A percentile compares a stretch with the other conserved stretches of the same genome.
These are phyloP conservation scores for Globisporangium cederbergense DNA, from an alignment of 352 stramenopile genomes.

Conservation along the genomic window DNA sequence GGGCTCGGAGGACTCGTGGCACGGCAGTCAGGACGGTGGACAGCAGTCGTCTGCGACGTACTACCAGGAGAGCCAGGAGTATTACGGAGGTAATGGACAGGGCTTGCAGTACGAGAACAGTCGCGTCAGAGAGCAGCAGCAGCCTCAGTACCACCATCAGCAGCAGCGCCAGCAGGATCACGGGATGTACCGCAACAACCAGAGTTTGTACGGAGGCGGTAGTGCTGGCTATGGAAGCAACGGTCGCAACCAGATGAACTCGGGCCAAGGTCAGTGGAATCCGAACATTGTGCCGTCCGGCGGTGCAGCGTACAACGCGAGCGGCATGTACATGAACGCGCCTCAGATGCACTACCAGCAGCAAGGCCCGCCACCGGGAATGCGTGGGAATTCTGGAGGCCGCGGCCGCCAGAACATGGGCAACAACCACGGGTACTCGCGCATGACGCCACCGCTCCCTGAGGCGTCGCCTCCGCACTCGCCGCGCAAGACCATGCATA, in stretches of 20 bases:
- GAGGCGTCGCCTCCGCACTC: constrained; percentile 64
- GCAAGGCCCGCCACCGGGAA: constrained; percentile 21
- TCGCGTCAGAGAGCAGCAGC: constrained; percentile 15
- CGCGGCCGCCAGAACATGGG: constrained; percentile 25
- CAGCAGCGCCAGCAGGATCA: constrained; percentile 34
- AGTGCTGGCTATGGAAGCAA: constrained; percentile 3
- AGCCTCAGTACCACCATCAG: constrained; percentile 27
- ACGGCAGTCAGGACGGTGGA: constrained; percentile 39
- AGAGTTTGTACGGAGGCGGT: constrained; percentile 12
- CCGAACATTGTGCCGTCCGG: constrained; percentile 14
- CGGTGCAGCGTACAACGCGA: constrained; percentile 20
- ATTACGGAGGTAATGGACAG: constrained; percentile 26
- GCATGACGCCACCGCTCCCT: constrained; percentile 52
- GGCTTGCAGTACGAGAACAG: constrained; percentile 8
- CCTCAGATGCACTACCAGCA: constrained; percentile 36
- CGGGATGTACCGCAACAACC: constrained; percentile 18
- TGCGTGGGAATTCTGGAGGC: constrained; percentile 23
- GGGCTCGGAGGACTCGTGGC: constrained; percentile 48
- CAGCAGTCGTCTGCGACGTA: constrained; percentile 24
- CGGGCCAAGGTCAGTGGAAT: constrained; percentile 36
- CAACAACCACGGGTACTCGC: constrained; percentile 31
- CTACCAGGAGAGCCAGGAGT: constrained; percentile 44
- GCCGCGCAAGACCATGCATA: constrained; percentile 33
- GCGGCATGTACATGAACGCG: constrained; percentile 50
- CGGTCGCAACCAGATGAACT: constrained; percentile 9